Evolutionary conservation across 768 basidiomycete species (phyloP).

Genomic region (Tylopilus rubrobrunneus): DNA sequence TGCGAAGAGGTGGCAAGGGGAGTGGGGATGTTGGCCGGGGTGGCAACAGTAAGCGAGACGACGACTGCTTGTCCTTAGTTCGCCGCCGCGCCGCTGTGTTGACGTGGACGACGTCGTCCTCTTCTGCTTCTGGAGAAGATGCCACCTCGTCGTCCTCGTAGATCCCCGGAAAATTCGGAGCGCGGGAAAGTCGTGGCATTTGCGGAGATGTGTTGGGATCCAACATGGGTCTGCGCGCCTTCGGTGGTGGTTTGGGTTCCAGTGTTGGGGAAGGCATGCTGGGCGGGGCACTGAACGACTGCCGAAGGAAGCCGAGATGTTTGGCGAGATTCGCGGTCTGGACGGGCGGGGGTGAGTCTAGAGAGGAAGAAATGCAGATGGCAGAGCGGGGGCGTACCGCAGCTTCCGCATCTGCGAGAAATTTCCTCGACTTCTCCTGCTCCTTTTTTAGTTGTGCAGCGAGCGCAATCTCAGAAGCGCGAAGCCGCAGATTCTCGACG

Average conservation of each 20-base stretch:
- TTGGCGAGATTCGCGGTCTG: conserved; percentile 58
- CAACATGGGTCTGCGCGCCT: conserved; percentile 44
- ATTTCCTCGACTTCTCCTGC: conserved; percentile 67
- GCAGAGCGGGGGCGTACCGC: conserved; percentile 48
- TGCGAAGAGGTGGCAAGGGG: conserved; percentile 31
- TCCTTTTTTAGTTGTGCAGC: conserved; percentile 75
- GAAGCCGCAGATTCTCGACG: conserved; percentile 77
- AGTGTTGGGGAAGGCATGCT: conserved; percentile 33
- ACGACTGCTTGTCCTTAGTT: conserved; percentile 45
- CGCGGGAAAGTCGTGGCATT: conserved; percentile 54
- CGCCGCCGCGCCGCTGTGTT: conserved; percentile 40
- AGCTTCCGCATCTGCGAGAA: conserved; percentile 69
- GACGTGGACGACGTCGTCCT: conserved; percentile 37
- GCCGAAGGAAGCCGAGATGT: conserved; percentile 61
- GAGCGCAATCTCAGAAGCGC: conserved; percentile 76
- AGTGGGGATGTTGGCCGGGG: conserved; percentile 40
- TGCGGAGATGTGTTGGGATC: conserved; percentile 45
- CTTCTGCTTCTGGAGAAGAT: conserved; percentile 39
- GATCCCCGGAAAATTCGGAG: conserved; percentile 65
- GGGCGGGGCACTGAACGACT: conserved; percentile 48
- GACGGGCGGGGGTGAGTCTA: conserved; percentile 1
- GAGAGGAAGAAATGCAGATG: conserved; percentile 3
- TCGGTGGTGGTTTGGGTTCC: conserved; percentile 43
- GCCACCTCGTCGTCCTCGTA: conserved; percentile 61
- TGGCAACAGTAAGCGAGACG: conserved; percentile 48